phyloP scores from a whole-genome alignment of 768 basidiomycete genomes.

The Lactifluus volemus region DNA sequence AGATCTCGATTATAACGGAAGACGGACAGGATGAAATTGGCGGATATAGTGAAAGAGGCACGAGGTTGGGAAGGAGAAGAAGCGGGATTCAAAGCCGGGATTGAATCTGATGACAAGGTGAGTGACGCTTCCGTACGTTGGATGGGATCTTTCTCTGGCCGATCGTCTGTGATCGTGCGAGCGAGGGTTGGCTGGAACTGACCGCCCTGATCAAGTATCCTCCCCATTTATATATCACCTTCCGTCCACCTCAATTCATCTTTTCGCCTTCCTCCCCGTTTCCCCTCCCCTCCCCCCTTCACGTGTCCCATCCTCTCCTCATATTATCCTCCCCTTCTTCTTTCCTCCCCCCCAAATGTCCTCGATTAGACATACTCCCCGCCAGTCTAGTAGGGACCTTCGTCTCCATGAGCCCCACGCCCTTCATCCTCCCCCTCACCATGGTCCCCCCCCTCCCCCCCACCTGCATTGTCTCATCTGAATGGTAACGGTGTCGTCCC shows the following conservation, averaged over 20 bases:
- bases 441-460: slow-evolving; percentile 35
- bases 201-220: slow-evolving; percentile 36
- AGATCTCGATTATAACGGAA: slow-evolving; percentile 35
- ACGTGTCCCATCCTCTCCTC: slow-evolving; percentile 21
- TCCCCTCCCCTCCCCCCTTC: slow-evolving; percentile 26
- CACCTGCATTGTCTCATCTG: slow-evolving; percentile 37
- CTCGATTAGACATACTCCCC: slow-evolving; percentile 45
- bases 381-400: slow-evolving; percentile 51
- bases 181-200: slow-evolving; percentile 32
- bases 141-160: slow-evolving; percentile 27
- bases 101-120: slow-evolving; percentile 22
- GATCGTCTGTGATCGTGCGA: slow-evolving; percentile 58
- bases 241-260: slow-evolving; percentile 20
- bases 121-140: slow-evolving; percentile 20
- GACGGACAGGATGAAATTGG: slow-evolving; percentile 33
- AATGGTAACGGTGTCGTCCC: slow-evolving; percentile 45
- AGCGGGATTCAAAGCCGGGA: slow-evolving; percentile 22
- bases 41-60: slow-evolving; percentile 36
- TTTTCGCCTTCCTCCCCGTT: slow-evolving; percentile 25
- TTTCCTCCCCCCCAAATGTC: slow-evolving; percentile 37
- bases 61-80: slow-evolving; percentile 45
- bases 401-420: slow-evolving; percentile 53
- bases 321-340: slow-evolving; percentile 13
- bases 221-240: slow-evolving; percentile 25
- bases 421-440: slow-evolving; percentile 35